Evolutionary conservation across 164 flowering plant species (phyloP).

Genomic region (Chimonanthus salicifolius): DNA sequence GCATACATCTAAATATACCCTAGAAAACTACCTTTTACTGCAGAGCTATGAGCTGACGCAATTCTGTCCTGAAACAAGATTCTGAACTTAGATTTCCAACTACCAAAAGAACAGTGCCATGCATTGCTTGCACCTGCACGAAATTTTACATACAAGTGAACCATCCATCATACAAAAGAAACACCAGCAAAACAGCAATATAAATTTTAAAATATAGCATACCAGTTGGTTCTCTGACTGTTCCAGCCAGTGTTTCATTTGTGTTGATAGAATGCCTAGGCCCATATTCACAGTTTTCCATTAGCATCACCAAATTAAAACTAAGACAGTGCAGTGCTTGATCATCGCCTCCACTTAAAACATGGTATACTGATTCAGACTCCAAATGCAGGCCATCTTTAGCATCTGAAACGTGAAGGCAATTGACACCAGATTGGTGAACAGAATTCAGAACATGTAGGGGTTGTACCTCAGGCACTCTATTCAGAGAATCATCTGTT

Average conservation of each 20-base stretch:
- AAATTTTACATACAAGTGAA: neutral
- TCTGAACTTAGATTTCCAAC: constrained; percentile 30
- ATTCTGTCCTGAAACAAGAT: constrained; percentile 34
- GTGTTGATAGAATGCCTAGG: neutral
- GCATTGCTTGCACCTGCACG: constrained; percentile 3
- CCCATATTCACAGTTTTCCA: constrained; percentile 9
- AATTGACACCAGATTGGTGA: constrained; percentile 97
- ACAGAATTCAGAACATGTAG: constrained; percentile 45
- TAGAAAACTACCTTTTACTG: constrained; percentile 66
- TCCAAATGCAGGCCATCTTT: constrained; percentile 17
- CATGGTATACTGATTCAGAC: constrained; percentile 25
- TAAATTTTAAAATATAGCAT: neutral
- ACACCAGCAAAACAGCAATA: neutral
- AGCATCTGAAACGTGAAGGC: constrained; percentile 58
- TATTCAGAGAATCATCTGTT: constrained; percentile 22
- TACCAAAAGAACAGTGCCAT: constrained; percentile 5
- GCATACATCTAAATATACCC: neutral
- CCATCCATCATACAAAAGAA: neutral
- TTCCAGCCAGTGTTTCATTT: constrained; percentile 1
- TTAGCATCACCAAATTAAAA: constrained; percentile 31
- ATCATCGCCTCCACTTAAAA: constrained; percentile 96
- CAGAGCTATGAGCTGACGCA: constrained; percentile 85
- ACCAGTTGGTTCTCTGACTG: constrained; percentile 3
- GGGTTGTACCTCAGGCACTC: constrained; percentile 43
- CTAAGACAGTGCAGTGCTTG: constrained; percentile 62